Base-by-base conservation (phyloP, 1,139 yeast species). In the Yamadazyma kanchanaburiensis region DNA sequence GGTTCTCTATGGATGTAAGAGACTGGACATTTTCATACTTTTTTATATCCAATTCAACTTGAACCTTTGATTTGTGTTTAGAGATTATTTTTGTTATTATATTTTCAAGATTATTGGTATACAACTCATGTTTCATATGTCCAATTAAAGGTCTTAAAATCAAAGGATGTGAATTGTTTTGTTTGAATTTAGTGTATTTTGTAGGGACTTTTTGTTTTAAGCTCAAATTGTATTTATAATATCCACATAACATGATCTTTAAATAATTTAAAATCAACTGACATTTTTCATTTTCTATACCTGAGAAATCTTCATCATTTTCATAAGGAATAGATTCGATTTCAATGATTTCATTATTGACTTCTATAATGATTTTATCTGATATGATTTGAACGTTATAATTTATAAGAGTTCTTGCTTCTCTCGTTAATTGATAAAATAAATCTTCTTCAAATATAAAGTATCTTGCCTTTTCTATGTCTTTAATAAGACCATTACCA, bases 391-490 rank as follows among this genome's bases (percentile, higher is more conserved):
- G 68, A 3, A 86, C 94, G 35, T 83, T 80, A 45, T 80, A 78
- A 22, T 88, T 76, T n/a, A 83, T 69, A 38, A 89, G 60, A 6
- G 70, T 53, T 27, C 81, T 71, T 0, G 95, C 88, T 54, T 89
- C 97, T 39, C 81, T 73, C 19, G 80, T 70, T 37, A 89, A 58
- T 44, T 81, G 87, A 50, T 76, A 74, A 44, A 75, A 77, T 28
- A 83, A 63, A 49, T 89, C 97, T 46, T 86, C 94, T 49, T 89
- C 97, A 60, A 89, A 89, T 6, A 89, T 63, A 38, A 79, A 76
- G 42, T 72, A 80, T 30, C 96, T 64, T 0, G 86, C 80, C 38
- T 61, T 73, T 42, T 72, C 70, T 16, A 82, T 78, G 16, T 68
- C 70, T 39, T 66, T 64, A n/a, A 74, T 65, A 8, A 72, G 58